Evolutionary conservation across 495 filamentous ascomycete species (phyloP).

Genomic region (Hypoxylon subgilvum): DNA sequence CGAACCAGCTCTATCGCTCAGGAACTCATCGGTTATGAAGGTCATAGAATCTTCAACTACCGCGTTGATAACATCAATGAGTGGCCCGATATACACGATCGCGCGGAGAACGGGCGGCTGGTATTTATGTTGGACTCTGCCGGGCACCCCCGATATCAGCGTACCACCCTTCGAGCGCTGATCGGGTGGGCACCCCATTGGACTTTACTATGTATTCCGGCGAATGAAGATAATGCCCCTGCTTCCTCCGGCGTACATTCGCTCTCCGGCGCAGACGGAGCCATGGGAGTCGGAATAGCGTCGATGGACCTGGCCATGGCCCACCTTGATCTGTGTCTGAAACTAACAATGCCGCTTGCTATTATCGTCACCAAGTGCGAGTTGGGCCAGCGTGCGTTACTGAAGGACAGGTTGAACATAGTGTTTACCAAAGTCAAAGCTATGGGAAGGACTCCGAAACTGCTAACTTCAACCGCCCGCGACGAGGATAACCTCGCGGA

Average conservation of each 20-base stretch:
- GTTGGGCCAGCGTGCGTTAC: slow-evolving; percentile 71
- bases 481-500: slow-evolving; percentile 41
- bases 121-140: slow-evolving; percentile 90
- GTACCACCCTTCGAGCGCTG: slow-evolving; percentile 85
- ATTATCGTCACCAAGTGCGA: slow-evolving; percentile 92
- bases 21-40: slow-evolving; percentile 85
- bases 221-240: slow-evolving; percentile 67
- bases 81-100: slow-evolving; percentile 90
- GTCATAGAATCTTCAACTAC: slow-evolving; percentile 80
- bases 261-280: slow-evolving; percentile 55
- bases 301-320: slow-evolving; percentile 72
- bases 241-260: slow-evolving; percentile 55
- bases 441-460: slow-evolving; percentile 71
- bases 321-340: slow-evolving; percentile 86
- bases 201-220: slow-evolving; percentile 85
- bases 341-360: slow-evolving; percentile 73
- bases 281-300: slow-evolving; percentile 48
- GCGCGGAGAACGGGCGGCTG: slow-evolving; percentile 74
- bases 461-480: slow-evolving; percentile 61
- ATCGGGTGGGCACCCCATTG: slow-evolving; percentile 96
- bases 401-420: slow-evolving; percentile 71
- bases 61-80: slow-evolving; percentile 83
- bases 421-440: slow-evolving; percentile 80
- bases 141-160: slow-evolving; percentile 82
- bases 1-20: slow-evolving; percentile 92